These are phyloP conservation scores for Alternaria sp. DNA, from an alignment of 2,329 filamentous ascomycete genomes.

Conservation along the genomic window DNA sequence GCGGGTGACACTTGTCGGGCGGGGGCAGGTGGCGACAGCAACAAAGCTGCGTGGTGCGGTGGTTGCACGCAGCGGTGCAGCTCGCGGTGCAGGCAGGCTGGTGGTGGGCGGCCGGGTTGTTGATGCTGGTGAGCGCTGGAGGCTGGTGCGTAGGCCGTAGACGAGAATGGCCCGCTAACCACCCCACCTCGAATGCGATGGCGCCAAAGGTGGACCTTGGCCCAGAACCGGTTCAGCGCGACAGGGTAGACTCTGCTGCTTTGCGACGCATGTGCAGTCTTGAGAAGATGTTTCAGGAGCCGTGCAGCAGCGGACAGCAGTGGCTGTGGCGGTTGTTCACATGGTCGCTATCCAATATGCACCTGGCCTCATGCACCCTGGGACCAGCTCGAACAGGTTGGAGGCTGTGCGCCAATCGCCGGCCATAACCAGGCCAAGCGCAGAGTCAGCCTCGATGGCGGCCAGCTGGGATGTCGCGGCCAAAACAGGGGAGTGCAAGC, in stretches of 20 bases:
- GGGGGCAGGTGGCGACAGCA: conserved; percentile 30
- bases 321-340: conserved; percentile 41
- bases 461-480: conserved; percentile 21
- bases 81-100: not conserved
- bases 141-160: conserved; percentile 2
- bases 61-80: conserved; percentile 34
- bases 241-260: conserved; percentile 12
- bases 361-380: conserved; percentile 22
- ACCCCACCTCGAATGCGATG: conserved; percentile 30
- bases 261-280: conserved; percentile 9
- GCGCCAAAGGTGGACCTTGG: conserved; percentile 9
- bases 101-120: conserved; percentile 8
- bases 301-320: conserved; percentile 24
- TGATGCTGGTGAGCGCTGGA: conserved; percentile 17
- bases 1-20: conserved; percentile 19
- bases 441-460: conserved; percentile 35
- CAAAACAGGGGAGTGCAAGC: conserved; percentile 25
- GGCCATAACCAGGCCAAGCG: conserved; percentile 36
- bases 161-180: conserved; percentile 13
- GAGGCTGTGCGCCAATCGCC: conserved; percentile 37
- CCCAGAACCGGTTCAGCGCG: conserved; percentile 17
- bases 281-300: conserved; percentile 36
- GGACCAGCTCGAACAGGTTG: conserved; percentile 17
- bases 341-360: conserved; percentile 30
- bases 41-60: conserved; percentile 39